Base-by-base conservation (phyloP, 768 basidiomycete species). In the Daedaleopsis sinensis region DNA sequence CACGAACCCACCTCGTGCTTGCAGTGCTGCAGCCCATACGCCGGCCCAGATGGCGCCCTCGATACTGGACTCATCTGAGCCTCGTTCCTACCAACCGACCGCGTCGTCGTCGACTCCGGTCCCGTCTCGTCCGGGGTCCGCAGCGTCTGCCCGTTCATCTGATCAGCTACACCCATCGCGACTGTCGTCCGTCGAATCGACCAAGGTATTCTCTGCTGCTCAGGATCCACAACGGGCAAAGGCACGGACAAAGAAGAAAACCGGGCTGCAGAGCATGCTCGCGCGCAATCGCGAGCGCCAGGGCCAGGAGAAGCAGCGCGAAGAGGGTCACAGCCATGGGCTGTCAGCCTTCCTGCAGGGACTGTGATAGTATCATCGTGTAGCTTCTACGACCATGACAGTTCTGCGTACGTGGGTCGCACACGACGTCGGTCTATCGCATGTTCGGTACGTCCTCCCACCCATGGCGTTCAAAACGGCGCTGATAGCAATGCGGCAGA, bases 231-330 rank as follows among this genome's bases (percentile, higher is more conserved):
- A 38, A 6, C 67, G 65, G 38, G 32, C 68, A 6, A 81, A 77
- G 55, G 57, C 75, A 9, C 78, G 79, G 11, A 70, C 76, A 12
- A 89, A 88, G 73, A 85, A 84, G 71, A 83, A 81, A 65, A 72
- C 80, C 0, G 80, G 80, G 11, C 69, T 93, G 44, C 88, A 85
- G 70, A 80, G 84, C 46, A 80, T 93, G 77, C 77, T 92, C 37
- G 80, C 80, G 27, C 82, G 83, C 43, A 89, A 87, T 63, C 83
- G 81, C 50, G 77, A 86, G 63, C 77, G 80, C 66, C 77, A 82
- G 68, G 75, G 76, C 52, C 77, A 75, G 65, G 77, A 79, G 72
- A 74, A 70, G 66, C 68, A 71, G 58, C 68, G 65, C 48, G 65
- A 56, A 51, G 65, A 54, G 52, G 70, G 62, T 53, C 74, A 67